Percentiles rank a stretch among this genome's conserved stretches.
These are phyloP conservation scores for Sicyos baderoa DNA, from an alignment of 306 rosid genomes.

Conservation along the genomic window DNA sequence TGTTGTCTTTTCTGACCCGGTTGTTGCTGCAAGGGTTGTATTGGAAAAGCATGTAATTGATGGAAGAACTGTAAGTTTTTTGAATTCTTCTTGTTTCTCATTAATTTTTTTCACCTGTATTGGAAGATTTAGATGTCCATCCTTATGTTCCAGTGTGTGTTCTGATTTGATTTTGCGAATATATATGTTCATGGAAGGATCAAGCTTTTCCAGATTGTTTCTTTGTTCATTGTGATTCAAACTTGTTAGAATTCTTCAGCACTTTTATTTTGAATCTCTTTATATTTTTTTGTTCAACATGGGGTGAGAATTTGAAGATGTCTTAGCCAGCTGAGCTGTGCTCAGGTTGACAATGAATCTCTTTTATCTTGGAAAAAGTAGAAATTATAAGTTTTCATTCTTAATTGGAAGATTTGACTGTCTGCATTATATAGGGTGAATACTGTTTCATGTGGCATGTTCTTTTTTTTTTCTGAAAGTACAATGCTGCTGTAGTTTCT, in stretches of 20 bases:
- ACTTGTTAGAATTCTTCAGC: background rate
- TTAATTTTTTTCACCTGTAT: background rate
- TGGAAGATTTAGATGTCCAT: conserved; percentile 1
- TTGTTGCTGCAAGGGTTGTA: conserved; percentile 67
- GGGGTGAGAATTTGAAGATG: too few species aligned
- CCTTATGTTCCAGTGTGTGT: background rate
- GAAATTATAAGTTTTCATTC: background rate
- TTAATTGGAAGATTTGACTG: background rate
- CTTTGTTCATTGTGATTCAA: background rate
- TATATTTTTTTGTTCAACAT: too few species aligned
- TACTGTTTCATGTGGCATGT: conserved; percentile 6
- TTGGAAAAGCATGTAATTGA: conserved; percentile 84
- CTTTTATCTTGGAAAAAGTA: background rate
- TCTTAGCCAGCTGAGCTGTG: background rate
- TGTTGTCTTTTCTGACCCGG: conserved; percentile 76
- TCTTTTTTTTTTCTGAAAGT: background rate
- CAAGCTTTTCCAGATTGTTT: background rate
- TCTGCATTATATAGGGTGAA: background rate
- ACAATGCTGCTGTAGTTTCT: background rate
- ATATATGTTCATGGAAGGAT: background rate
- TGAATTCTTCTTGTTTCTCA: background rate
- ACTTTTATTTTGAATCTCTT: background rate
- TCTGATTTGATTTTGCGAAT: background rate
- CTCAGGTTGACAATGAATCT: background rate
- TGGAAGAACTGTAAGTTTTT: conserved; percentile 78